Percentiles rank a stretch among this genome's conserved stretches.
Conservation (phyloP, 2,329 filamentous ascomycete species). For the Lecanoromycetidae sp. region DNA sequence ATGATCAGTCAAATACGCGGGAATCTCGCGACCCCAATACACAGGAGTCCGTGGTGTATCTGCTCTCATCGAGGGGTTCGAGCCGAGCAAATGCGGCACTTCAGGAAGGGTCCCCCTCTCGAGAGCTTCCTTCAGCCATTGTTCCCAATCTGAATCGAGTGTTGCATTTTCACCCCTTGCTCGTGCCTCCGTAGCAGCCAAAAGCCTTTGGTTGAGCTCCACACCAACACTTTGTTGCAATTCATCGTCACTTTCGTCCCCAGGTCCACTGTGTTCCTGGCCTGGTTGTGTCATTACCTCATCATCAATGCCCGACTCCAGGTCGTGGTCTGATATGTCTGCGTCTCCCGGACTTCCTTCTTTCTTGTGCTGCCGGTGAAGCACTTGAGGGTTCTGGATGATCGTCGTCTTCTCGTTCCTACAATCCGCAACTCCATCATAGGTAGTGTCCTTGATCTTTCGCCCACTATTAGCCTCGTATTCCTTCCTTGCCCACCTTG, state of each 20-base stretch:
- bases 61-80: not conserved
- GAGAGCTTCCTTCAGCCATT: slow-evolving; percentile 45
- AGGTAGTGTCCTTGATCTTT: slow-evolving; percentile 49
- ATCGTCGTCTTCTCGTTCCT: slow-evolving; percentile 30
- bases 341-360: not conserved
- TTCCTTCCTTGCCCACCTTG: slow-evolving; percentile 35
- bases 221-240: slow-evolving; percentile 40
- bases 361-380: slow-evolving; percentile 21
- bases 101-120: slow-evolving; percentile 31
- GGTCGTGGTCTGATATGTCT: slow-evolving; percentile 10
- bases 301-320: slow-evolving; percentile 19
- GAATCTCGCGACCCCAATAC: slow-evolving; percentile 3
- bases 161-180: slow-evolving; percentile 34
- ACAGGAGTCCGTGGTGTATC: not conserved
- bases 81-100: not conserved
- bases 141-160: slow-evolving; percentile 41
- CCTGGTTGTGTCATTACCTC: slow-evolving; percentile 18
- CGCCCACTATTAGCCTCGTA: slow-evolving; percentile 45
- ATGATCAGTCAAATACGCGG: not conserved
- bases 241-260: slow-evolving; percentile 35
- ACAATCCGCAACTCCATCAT: slow-evolving; percentile 42
- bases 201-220: slow-evolving; percentile 39
- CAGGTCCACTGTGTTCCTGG: slow-evolving; percentile 25
- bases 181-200: slow-evolving; percentile 41
- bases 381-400: too few relatives aligned